phyloP scores from a whole-genome alignment of 1,139 yeast species.

The Blastobotrys apis region DNA sequence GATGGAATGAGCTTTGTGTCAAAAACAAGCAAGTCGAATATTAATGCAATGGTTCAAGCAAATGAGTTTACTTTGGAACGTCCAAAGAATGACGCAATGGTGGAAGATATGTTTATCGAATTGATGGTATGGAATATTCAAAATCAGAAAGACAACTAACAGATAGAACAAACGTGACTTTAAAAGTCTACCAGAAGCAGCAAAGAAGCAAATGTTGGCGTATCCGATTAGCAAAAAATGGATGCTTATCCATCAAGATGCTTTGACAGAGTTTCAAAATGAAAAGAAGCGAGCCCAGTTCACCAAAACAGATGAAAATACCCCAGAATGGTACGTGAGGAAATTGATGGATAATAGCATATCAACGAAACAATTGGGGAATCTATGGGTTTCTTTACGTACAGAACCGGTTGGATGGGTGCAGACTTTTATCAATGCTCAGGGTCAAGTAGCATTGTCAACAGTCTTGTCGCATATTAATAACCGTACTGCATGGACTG shows the following conservation, averaged over 20 bases:
- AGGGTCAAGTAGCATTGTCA: conserved; percentile 83
- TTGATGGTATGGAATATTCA: conserved; percentile 29
- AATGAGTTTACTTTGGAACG: conserved; percentile 29
- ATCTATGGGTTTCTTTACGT: conserved; percentile 84
- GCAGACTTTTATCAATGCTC: conserved; percentile 68
- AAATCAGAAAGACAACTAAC: not conserved
- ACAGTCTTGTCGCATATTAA: conserved; percentile 50
- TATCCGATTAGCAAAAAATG: conserved; percentile 80
- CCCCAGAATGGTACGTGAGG: conserved; percentile 78
- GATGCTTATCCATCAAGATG: conserved; percentile 88
- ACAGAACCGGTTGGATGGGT: conserved; percentile 95
- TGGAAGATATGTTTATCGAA: conserved; percentile 37
- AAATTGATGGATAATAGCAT: conserved; percentile 67
- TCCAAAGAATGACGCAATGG: conserved; percentile 32
- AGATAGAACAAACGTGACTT: conserved; percentile 73
- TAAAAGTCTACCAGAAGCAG: conserved; percentile 70
- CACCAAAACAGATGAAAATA: conserved; percentile 41
- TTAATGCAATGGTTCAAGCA: conserved; percentile 17
- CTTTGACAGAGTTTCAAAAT: conserved; percentile 68
- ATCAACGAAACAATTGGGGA: conserved; percentile 67
- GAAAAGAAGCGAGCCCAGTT: conserved; percentile 40
- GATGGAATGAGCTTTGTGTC: conserved; percentile 20
- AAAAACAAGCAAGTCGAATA: conserved; percentile 18
- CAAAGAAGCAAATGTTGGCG: conserved; percentile 71
- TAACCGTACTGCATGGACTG: conserved; percentile 32